phyloP scores from a whole-genome alignment of 345 rosid genomes.

The Durio zibethinus region DNA sequence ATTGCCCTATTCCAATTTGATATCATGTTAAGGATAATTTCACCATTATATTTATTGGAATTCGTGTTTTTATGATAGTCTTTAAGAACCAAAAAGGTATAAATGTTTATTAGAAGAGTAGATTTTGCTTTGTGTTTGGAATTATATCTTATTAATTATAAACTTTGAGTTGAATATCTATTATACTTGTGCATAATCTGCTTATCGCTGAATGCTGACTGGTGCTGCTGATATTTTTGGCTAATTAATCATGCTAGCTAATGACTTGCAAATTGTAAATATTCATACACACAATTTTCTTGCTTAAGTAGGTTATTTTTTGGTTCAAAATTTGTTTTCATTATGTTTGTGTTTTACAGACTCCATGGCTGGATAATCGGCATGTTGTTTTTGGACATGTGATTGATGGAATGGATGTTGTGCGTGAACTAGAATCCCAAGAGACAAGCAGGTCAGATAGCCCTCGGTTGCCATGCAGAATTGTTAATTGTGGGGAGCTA shows the following conservation, averaged over 20 bases:
- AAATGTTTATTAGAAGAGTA: not conserved
- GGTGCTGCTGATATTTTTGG: not conserved
- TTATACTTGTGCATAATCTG: not conserved
- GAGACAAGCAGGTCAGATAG: conserved; percentile 69
- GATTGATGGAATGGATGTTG: conserved; percentile 74
- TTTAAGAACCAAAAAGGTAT: not conserved
- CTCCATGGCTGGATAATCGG: conserved; percentile 87
- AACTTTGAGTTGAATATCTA: not conserved
- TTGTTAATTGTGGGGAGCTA: conserved; percentile 75
- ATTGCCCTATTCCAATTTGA: not conserved
- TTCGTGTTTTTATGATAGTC: not conserved
- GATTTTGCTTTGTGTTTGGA: not conserved
- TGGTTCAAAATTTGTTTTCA: not conserved
- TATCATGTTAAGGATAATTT: not conserved
- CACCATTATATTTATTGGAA: not conserved
- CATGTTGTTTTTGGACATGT: conserved; percentile 91
- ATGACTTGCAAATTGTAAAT: not conserved
- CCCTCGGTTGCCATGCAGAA: conserved; percentile 72
- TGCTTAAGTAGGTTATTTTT: not conserved
- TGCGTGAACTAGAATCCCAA: conserved; percentile 62
- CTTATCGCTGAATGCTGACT: not conserved
- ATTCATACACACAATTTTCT: not conserved
- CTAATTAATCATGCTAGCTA: not conserved
- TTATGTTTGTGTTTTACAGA: conserved; percentile 28
- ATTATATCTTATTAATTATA: not conserved